A percentile compares a stretch with the other conserved stretches of the same genome.
Conservation (phyloP, 192 early-diverging fungal genomes). For the Coemansia sp. region DNA sequence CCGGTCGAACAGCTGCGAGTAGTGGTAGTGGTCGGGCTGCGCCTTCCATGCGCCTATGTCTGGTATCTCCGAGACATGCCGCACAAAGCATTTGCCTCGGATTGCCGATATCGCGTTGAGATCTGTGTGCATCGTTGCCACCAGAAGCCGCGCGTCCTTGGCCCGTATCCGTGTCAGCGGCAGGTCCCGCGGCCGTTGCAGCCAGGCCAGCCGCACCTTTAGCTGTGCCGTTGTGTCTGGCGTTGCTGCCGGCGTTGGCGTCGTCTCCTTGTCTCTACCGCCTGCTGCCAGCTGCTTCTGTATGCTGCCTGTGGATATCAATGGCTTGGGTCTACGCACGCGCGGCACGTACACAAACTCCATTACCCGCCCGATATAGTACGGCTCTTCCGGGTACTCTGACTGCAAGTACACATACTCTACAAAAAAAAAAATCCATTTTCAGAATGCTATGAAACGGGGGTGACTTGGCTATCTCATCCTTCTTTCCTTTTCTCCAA, state of each 20-base stretch:
- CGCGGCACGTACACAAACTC: constrained; percentile 60
- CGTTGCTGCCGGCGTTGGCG: constrained; percentile 23
- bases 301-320: constrained; percentile 9
- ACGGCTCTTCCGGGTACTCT: constrained; percentile 70
- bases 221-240: constrained; percentile 21
- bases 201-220: constrained; percentile 64
- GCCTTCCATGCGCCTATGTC: constrained; percentile 40
- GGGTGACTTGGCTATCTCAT: too few relatives aligned
- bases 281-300: constrained; percentile 11
- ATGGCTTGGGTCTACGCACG: constrained; percentile 52
- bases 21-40: constrained; percentile 77
- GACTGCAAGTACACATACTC: constrained; percentile 76
- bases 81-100: constrained; percentile 73
- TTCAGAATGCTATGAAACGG: too few relatives aligned
- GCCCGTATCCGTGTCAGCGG: constrained; percentile 56
- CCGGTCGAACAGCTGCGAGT: constrained; percentile 84
- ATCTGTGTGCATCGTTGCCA: constrained; percentile 88
- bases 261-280: constrained; percentile 2
- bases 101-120: constrained; percentile 78
- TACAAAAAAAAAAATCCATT: constrained; percentile 40
- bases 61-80: constrained; percentile 55
- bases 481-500: too few relatives aligned
- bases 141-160: constrained; percentile 69
- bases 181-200: constrained; percentile 74
- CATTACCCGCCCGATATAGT: constrained; percentile 78